Evolutionary conservation across 1,284 basidiomycete genomes (phyloP).

Genomic region (Prillingera fragicola): DNA sequence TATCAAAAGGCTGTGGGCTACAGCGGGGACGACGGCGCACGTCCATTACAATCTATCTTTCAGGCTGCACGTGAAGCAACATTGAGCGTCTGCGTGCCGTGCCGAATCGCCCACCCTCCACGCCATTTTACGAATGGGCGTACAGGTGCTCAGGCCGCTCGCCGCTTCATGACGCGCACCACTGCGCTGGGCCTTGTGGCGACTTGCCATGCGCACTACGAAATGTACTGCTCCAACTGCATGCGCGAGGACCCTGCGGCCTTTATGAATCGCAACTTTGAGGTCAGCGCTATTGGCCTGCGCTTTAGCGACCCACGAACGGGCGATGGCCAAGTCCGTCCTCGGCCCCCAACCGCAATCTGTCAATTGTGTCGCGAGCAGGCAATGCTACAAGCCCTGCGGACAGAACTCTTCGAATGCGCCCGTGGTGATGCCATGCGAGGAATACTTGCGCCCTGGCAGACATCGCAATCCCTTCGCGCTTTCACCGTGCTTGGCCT

Average conservation of each 20-base stretch:
- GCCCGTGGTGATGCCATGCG: slow-evolving; percentile 10
- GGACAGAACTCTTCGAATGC: slow-evolving; percentile 10
- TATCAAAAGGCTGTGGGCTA: slow-evolving; percentile 9
- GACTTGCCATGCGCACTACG: slow-evolving; percentile 20
- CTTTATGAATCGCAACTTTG: no score
- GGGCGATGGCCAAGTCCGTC: slow-evolving; percentile 13
- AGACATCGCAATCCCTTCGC: background rate
- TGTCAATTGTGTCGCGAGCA: slow-evolving; percentile 20
- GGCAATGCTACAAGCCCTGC: slow-evolving; percentile 8
- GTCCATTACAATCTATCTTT: background rate
- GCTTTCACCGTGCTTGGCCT: slow-evolving; percentile 14
- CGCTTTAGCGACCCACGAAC: background rate
- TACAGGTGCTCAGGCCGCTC: no score
- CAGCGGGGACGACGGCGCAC: background rate
- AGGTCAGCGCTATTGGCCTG: slow-evolving; percentile 11
- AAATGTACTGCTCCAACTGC: slow-evolving; percentile 21
- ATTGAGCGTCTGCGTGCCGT: slow-evolving; percentile 9
- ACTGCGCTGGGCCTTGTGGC: slow-evolving; percentile 14
- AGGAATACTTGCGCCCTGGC: slow-evolving; percentile 9
- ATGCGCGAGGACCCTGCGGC: no score
- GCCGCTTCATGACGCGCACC: slow-evolving; percentile 13
- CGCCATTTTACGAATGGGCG: no score
- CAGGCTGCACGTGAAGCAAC: slow-evolving; percentile 1
- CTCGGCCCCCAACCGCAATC: slow-evolving; percentile 1
- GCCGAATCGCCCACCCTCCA: no score